Conservation (phyloP, 306 rosid genomes). For the Cucumis melo region DNA sequence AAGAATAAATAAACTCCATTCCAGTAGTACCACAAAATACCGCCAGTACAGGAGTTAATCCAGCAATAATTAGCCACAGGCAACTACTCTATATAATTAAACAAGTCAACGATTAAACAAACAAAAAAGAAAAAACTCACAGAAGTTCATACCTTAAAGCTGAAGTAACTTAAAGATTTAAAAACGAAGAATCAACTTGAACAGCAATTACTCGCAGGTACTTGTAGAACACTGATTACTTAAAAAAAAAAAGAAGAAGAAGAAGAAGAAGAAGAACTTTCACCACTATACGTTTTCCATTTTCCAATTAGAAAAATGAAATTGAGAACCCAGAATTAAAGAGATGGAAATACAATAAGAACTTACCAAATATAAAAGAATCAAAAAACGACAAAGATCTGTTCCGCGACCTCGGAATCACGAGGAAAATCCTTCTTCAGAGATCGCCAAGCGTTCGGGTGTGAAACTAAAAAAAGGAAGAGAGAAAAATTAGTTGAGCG, state of each 20-base stretch:
- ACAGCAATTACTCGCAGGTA: neutral
- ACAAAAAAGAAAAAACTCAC: neutral
- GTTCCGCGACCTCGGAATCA: constrained; percentile 13
- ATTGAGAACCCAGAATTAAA: neutral
- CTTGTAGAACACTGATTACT: neutral
- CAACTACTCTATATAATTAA: neutral
- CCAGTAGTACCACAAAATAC: neutral
- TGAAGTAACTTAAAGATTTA: neutral
- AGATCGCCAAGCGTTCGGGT: neutral
- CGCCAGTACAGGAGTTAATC: neutral
- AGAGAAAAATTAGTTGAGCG: neutral
- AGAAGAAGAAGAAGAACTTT: neutral
- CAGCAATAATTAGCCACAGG: neutral
- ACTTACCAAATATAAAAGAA: constrained; percentile 19
- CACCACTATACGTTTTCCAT: neutral
- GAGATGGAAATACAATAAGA: neutral
- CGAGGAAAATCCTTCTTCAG: constrained; percentile 12
- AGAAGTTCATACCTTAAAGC: neutral
- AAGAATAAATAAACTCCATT: neutral
- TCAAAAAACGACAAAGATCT: constrained; percentile 39
- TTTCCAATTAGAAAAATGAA: neutral
- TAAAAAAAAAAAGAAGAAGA: neutral
- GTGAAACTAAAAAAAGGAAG: neutral
- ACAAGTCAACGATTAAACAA: neutral
- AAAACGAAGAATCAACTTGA: neutral